Evolutionary conservation across 2,329 filamentous ascomycete species (phyloP), one percentile per base, ranked within the genome.

Genomic region (Colletotrichum ledebouriae): DNA sequence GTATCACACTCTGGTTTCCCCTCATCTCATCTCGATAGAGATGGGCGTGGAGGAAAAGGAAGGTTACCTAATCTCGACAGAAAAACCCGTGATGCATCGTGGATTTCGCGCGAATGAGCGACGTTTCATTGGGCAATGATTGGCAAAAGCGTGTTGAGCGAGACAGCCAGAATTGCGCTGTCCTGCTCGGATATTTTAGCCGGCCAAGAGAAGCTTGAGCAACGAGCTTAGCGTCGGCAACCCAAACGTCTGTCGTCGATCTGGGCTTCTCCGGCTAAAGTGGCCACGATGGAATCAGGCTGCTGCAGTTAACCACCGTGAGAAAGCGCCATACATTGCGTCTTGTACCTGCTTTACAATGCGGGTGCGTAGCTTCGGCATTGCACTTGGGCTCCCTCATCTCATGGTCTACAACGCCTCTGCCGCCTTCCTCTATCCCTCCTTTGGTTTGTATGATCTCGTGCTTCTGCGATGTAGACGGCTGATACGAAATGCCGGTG

Each of bases 241-340:
- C 25, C 10, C 34, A 29, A 34, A 25, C 37, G 57, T 34, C 12
- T 44, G 12, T n/a, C 25, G 39, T 29, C 44, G 7, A 57, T 61
- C 49, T 57, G 57, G 44, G 42, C 15, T 53, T 41, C 13, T 20
- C 55, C 61, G 66, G 61, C 41, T 65, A 69, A 69, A 55, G 17
- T 46, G 25, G 25, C 25, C 25, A 25, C 25, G 25, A 25, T 5
- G 25, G 25, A 25, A 25, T 4, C 3, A 25, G 25, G 25, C 4
- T 49, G n/a, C 17, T 13, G 37, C 13, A n/a, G 11, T 25, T 25
- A 39, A 62, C n/a, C 33, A 57, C 13, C 15, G 17, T n/a, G 9
- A 34, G 7, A n/a, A 25, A 13, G 12, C 3, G 22, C 22, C 22
- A 37, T 13, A 13, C 17, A 15, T 17, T 4, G 4, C n/a, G 12